Evolutionary conservation across 768 basidiomycete genomes (phyloP), one percentile per base, ranked within the genome.

Genomic region (Mycena metata): DNA sequence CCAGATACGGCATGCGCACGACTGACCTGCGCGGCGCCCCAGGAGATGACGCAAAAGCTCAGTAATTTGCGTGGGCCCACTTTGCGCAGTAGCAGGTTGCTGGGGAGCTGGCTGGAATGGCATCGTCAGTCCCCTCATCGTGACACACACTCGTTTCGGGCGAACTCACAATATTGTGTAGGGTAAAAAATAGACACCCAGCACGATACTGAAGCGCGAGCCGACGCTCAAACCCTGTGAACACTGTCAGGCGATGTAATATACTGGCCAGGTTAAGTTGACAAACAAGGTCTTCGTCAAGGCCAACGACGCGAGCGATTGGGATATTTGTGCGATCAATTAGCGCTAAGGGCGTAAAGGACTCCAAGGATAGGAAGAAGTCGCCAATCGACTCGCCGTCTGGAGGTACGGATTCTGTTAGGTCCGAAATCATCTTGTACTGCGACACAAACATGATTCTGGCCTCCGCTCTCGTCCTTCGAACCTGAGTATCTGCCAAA

Each of bases 141-240:
- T 35, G 30, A 69, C 26, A n/a, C n/a, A n/a, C n/a, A n/a, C 13
- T 39, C 39, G 26, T 43, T 4, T n/a, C n/a, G n/a, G 55, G 19
- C 26, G 77, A 12, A 12, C 84, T 64, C 60, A 85, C 85, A 84
- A 76, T 24, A 85, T 57, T 56, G 83, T 83, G 69, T 84, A 85
- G n/a, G 85, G 85, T 16, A 84, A 68, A 71, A 86, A 85, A 69
- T 83, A 86, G 35, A 85, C 69, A 42, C 79, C 81, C 41, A 83
- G 79, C n/a, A 83, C 78, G 69, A 85, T 80, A 73, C 82, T 84
- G 75, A 83, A 86, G 24, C 84, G 82, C 42, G 76, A 68, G 42
- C 84, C 83, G 56, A 80, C 65, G 26, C 69, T 73, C 52, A 86
- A 72, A 54, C 77, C 70, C 85, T 87, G 66, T 41, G 66, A 45